Base-by-base conservation (phyloP, 495 filamentous ascomycete genomes). In the Filosporella fistucella region DNA sequence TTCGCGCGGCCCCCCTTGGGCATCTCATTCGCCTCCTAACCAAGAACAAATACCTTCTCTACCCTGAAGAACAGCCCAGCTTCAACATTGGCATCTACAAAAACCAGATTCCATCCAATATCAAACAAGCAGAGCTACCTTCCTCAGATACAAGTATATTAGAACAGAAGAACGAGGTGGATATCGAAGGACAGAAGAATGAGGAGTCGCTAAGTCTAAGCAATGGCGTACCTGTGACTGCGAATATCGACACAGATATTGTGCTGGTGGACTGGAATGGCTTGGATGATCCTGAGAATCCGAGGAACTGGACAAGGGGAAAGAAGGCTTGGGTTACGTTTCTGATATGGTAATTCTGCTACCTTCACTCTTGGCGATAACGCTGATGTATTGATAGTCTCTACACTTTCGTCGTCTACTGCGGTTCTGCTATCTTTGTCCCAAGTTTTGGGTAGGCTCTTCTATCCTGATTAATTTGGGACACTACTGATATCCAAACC, bases 181-280 rank as follows among this genome's bases (percentile, higher is more conserved):
- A 11, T 16, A 5, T 16, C 1, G 25, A 53, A 35, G 23, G 22
- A 24, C 16, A 23, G 13, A 39, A 54, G 23, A 43, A 45, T 29
- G n/a, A 47, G 60, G 45, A 22, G 49, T 56, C 14, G 42, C 57
- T 22, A 49, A 58, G 34, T 66, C 63, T 3, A 18, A 45, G 3
- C 52, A 58, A 0, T 63, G 35, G 23, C 23, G 55, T 45, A 67
- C 66, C 0, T 0, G 61, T 52, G 22, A 66, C 58, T 37, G 68
- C 66, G 2, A 68, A 60, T 39, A 69, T 66, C 6, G 54, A 46
- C 37, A 68, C 71, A 32, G 68, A 67, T 34, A 63, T 71, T 13
- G 76, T 81, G 43, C 64, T 84, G 0, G 77, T 82, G 12, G 71
- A 71, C 20, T 82, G 68, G 64, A 72, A 80, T 46, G 62, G 62